Conservation (phyloP, 805 yeast genomes). For the Metschnikowia santaceciliae region DNA sequence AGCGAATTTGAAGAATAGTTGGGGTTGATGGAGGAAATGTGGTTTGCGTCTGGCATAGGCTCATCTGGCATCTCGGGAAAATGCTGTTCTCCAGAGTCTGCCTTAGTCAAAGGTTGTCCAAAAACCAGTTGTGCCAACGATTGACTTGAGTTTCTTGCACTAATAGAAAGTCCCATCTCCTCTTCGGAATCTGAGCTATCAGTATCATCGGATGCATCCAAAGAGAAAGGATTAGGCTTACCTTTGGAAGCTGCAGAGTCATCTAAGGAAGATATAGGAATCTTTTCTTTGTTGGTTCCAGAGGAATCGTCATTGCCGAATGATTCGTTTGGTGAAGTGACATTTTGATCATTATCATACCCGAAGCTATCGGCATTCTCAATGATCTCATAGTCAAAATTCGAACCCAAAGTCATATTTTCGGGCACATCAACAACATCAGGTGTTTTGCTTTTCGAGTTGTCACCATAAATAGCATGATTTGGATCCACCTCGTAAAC, state of each 20-base stretch:
- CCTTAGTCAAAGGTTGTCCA: conserved; percentile 20
- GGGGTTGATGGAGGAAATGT: conserved; percentile 29
- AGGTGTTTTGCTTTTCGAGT: conserved; percentile 26
- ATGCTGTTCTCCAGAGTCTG: conserved; percentile 16
- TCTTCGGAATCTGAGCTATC: conserved; percentile 23
- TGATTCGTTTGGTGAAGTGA: conserved; percentile 14
- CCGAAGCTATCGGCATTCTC: conserved; percentile 22
- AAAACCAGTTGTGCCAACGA: conserved; percentile 42
- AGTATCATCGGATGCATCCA: conserved; percentile 12
- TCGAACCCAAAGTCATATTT: conserved; percentile 39
- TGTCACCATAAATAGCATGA: conserved; percentile 34
- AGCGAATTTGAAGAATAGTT: conserved; percentile 31
- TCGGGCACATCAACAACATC: conserved; percentile 47
- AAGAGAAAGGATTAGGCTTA: conserved; percentile 10
- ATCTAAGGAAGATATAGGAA: conserved; percentile 19
- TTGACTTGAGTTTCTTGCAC: conserved; percentile 38
- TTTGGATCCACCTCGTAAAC: conserved; percentile 58
- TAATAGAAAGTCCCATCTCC: conserved; percentile 37
- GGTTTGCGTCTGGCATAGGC: conserved; percentile 26
- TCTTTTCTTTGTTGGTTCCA: conserved; percentile 8
- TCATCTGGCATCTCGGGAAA: conserved; percentile 19
- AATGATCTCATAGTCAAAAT: conserved; percentile 35
- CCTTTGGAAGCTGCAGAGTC: conserved; percentile 13
- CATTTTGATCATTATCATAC: conserved; percentile 6
- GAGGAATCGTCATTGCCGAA: not conserved